A percentile compares a stretch with the other conserved stretches of the same genome.
Evolutionary conservation across 1,284 basidiomycete species (phyloP).

Genomic region (Fomes fomentarius): DNA sequence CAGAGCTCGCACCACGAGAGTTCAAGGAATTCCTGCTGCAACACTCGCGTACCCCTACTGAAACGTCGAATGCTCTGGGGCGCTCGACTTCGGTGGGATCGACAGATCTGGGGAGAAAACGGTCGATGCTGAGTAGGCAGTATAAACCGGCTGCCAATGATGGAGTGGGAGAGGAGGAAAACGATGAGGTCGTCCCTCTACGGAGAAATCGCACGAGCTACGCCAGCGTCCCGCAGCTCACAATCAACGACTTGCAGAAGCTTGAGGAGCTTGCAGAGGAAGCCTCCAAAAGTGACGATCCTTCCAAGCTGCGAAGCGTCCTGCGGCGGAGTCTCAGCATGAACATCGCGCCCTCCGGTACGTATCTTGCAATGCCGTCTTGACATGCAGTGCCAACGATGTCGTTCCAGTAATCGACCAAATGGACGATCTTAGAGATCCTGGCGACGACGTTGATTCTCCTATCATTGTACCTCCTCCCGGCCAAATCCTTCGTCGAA

Average conservation of each 20-base stretch:
- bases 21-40: constrained; percentile 95
- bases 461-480: constrained; percentile 91
- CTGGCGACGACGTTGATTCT: constrained; percentile 80
- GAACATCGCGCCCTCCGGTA: constrained; percentile 84
- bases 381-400: constrained; percentile 16
- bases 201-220: constrained; percentile 69
- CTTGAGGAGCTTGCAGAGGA: constrained; percentile 93
- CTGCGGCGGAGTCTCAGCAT: constrained; percentile 88
- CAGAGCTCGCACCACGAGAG: constrained; percentile 95
- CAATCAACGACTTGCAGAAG: constrained; percentile 90
- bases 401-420: constrained; percentile 57
- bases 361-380: constrained; percentile 38
- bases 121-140: constrained; percentile 89
- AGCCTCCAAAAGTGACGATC: constrained; percentile 82
- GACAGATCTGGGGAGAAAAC: constrained; percentile 70
- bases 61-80: constrained; percentile 35
- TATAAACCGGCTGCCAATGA: constrained; percentile 82
- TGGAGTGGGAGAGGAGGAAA: constrained; percentile 64
- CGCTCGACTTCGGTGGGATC: constrained; percentile 43
- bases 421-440: constrained; percentile 67
- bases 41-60: constrained; percentile 72
- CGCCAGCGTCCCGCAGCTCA: constrained; percentile 72
- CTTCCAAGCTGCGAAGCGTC: constrained; percentile 80
- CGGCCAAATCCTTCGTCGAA: constrained; percentile 87
- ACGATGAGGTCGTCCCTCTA: constrained; percentile 68